A percentile compares a stretch with the other conserved stretches of the same genome.
Evolutionary conservation across 2,329 filamentous ascomycete species (phyloP).

Genomic region (Aspergillus sp.): DNA sequence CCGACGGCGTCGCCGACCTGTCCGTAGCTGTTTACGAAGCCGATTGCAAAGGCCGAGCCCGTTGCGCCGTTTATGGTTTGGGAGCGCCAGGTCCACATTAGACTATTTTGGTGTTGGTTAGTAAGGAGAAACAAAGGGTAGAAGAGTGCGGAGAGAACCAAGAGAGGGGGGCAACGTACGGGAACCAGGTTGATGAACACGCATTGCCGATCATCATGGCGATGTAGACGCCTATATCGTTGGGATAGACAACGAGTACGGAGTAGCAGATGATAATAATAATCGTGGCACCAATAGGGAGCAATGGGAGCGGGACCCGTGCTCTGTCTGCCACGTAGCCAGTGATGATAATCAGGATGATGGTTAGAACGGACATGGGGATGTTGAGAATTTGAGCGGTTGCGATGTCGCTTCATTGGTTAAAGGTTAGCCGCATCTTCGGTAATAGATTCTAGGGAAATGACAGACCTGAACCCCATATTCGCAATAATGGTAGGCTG

Average conservation of each 20-base stretch:
- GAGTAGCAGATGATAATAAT: conserved; percentile 13
- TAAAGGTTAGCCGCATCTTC: no score
- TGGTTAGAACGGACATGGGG: no score
- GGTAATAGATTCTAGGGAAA: no score
- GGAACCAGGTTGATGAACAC: no score
- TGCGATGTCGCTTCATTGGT: no score
- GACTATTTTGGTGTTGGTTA: background rate
- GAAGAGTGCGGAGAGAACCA: no score
- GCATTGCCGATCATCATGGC: no score
- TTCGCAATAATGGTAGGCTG: conserved; percentile 16
- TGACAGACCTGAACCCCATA: background rate
- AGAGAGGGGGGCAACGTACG: no score
- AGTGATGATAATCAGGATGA: no score
- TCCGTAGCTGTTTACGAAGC: conserved; percentile 27
- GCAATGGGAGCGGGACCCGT: background rate
- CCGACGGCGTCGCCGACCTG: conserved; percentile 27
- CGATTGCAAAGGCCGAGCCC: conserved; percentile 22
- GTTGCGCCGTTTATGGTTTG: conserved; percentile 18
- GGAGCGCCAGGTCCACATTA: conserved; percentile 21
- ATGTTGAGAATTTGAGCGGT: no score
- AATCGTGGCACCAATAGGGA: conserved; percentile 9
- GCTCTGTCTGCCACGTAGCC: no score
- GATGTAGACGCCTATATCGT: conserved; percentile 6
- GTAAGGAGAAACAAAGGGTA: no score
- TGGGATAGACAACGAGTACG: conserved; percentile 14